Evolutionary conservation across 139 green algal genomes (phyloP).

Genomic region (Closterium sp.): DNA sequence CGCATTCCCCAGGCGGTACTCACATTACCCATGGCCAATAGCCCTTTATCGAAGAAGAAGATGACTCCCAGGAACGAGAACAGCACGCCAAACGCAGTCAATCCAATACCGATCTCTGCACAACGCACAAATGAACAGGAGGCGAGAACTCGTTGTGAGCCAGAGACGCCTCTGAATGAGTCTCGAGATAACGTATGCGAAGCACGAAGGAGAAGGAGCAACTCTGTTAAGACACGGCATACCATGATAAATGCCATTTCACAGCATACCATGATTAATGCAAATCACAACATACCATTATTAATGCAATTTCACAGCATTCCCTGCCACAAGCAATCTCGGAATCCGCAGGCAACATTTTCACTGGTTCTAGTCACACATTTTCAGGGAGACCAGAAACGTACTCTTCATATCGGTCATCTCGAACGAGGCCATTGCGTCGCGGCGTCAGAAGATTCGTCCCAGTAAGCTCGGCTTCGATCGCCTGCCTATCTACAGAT

Average conservation of each 20-base stretch:
- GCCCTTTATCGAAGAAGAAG: constrained; percentile 92
- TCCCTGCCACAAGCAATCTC: not conserved
- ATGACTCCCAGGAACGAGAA: constrained; percentile 92
- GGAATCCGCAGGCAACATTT: not conserved
- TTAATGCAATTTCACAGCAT: too few relatives aligned
- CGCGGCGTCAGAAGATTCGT: not conserved
- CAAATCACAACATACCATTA: too few relatives aligned
- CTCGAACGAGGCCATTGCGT: constrained; percentile 35
- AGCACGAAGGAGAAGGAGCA: too few relatives aligned
- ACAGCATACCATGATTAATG: too few relatives aligned
- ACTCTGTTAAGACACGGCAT: too few relatives aligned
- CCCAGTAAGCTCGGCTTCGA: not conserved
- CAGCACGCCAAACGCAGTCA: constrained; percentile 88
- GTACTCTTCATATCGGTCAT: constrained; percentile 50
- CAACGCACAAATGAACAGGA: not conserved
- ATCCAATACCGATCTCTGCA: constrained; percentile 94
- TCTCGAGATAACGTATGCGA: not conserved
- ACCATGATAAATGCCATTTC: too few relatives aligned
- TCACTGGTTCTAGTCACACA: not conserved
- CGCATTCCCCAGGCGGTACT: not conserved
- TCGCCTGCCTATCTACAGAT: not conserved
- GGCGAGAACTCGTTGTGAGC: not conserved
- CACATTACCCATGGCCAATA: constrained; percentile 97
- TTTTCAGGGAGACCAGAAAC: not conserved
- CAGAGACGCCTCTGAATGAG: not conserved